A percentile compares a stretch with the other conserved stretches of the same genome.
These are phyloP conservation scores for Cicer chorassanicum DNA, from an alignment of 306 rosid genomes.

Conservation along the genomic window DNA sequence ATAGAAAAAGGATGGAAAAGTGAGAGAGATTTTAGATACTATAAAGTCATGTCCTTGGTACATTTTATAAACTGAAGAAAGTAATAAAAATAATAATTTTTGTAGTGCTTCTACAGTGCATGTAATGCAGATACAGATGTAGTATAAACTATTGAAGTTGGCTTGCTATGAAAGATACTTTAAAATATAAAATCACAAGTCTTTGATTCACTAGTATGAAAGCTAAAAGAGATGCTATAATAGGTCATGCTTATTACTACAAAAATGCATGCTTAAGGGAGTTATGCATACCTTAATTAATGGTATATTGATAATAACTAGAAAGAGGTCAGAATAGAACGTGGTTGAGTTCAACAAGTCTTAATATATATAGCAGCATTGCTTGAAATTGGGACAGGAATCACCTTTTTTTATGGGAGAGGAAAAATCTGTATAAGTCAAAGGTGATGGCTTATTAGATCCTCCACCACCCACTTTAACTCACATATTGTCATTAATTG, in stretches of 20 bases:
- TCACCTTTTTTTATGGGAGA: not conserved
- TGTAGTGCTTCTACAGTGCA: not conserved
- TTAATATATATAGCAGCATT: not conserved
- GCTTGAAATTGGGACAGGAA: not conserved
- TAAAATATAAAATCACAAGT: not conserved
- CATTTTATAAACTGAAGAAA: not conserved
- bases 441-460: no score
- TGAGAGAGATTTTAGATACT: not conserved
- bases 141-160: not conserved
- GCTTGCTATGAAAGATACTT: not conserved
- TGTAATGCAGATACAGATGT: not conserved
- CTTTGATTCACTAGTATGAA: not conserved
- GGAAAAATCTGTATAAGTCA: no score
- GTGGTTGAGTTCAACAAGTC: not conserved
- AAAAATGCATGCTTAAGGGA: not conserved
- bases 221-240: not conserved
- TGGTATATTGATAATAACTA: not conserved
- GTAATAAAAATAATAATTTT: not conserved
- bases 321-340: not conserved
- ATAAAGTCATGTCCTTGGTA: not conserved
- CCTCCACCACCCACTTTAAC: no score
- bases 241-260: not conserved
- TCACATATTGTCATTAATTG: no score
- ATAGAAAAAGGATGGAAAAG: not conserved
- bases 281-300: constrained; percentile 12